These are phyloP conservation scores for Phytopythium sindhum DNA, from an alignment of 352 stramenopile species.

Conservation along the genomic window DNA sequence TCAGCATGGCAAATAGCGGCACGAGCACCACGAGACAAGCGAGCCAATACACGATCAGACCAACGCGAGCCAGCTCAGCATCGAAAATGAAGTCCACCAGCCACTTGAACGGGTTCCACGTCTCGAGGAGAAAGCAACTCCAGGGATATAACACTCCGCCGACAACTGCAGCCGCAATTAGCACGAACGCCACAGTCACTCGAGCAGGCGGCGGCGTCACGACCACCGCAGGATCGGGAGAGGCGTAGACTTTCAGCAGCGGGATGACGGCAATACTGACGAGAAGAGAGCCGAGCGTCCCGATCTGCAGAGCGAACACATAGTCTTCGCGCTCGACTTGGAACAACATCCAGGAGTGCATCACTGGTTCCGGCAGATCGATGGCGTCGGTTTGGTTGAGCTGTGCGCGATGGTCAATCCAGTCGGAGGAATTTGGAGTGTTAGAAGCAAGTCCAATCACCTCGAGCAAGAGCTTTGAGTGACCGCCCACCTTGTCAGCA, in stretches of 20 bases:
- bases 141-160: conserved; percentile 49
- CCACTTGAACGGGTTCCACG: conserved; percentile 57
- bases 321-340: conserved; percentile 32
- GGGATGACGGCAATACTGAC: conserved; percentile 45
- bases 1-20: conserved; percentile 45
- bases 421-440: background rate
- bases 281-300: conserved; percentile 44
- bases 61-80: conserved; percentile 16
- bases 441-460: too few species aligned
- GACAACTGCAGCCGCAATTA: conserved; percentile 26
- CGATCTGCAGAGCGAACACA: conserved; percentile 57
- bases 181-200: conserved; percentile 27
- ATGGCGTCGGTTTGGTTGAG: conserved; percentile 23
- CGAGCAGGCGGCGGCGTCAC: conserved; percentile 23
- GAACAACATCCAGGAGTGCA: conserved; percentile 29
- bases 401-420: conserved; percentile 6
- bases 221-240: conserved; percentile 36
- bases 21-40: conserved; percentile 48
- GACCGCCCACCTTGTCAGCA: conserved; percentile 26
- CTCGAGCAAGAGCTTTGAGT: background rate
- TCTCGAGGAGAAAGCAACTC: conserved; percentile 63
- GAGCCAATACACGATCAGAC: conserved; percentile 58
- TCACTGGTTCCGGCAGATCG: conserved; percentile 2
- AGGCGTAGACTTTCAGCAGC: conserved; percentile 38
- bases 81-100: conserved; percentile 47